A percentile compares a stretch with the other conserved stretches of the same genome.
phyloP scores from a whole-genome alignment of 441 rosid genomes.

The Jatropha podagrica region DNA sequence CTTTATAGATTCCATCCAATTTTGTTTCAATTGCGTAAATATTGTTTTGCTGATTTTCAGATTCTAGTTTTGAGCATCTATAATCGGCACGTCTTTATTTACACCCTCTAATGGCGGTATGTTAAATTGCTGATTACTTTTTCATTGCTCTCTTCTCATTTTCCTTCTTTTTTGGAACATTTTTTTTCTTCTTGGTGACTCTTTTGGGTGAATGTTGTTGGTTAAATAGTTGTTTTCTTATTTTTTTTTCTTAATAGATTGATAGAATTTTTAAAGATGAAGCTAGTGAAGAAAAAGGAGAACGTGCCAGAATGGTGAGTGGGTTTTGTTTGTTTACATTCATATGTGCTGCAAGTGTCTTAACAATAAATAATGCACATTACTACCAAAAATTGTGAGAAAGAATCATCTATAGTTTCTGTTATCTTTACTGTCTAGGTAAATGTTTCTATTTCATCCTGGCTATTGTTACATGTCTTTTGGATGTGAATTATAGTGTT shows the following conservation, averaged over 20 bases:
- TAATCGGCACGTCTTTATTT: not conserved
- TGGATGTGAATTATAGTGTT: not conserved
- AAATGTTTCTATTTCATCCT: not conserved
- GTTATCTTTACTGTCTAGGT: not conserved
- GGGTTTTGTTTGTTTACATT: slow-evolving; percentile 8
- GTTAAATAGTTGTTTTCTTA: not conserved
- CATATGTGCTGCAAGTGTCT: not conserved
- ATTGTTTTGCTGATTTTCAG: slow-evolving; percentile 28
- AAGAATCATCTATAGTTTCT: not conserved
- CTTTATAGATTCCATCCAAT: not conserved
- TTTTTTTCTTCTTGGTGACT: slow-evolving; percentile 10
- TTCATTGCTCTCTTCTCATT: not conserved
- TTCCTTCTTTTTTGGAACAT: not conserved
- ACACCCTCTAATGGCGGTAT: slow-evolving; percentile 40
- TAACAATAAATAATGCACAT: not conserved
- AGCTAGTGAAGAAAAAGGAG: slow-evolving; percentile 96
- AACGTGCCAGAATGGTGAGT: slow-evolving; percentile 91
- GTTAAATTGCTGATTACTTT: slow-evolving; percentile 11
- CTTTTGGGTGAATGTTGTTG: no score
- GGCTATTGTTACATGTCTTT: not conserved
- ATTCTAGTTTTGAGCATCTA: slow-evolving; percentile 14
- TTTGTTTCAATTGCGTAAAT: not conserved
- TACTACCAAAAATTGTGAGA: not conserved
- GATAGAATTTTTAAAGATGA: slow-evolving; percentile 86
- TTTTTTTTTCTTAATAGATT: slow-evolving; percentile 37